Evolutionary conservation across 768 basidiomycete species (phyloP).

Genomic region (Boletus sp.): DNA sequence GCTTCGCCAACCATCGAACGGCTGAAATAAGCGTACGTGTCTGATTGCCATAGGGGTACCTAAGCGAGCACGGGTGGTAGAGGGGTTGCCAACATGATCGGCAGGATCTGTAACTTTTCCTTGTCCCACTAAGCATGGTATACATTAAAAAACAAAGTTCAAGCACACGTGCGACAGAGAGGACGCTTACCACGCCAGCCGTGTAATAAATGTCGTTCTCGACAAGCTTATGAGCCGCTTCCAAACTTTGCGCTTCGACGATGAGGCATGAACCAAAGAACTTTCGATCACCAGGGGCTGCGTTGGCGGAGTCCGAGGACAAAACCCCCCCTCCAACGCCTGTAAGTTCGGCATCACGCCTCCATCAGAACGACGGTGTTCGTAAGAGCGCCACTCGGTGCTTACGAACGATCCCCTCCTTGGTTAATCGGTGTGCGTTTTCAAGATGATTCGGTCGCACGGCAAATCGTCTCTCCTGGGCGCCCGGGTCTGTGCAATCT

Average conservation of each 20-base stretch:
- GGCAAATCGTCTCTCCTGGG: constrained; percentile 48
- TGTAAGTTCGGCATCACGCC: constrained; percentile 21
- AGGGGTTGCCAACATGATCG: constrained; percentile 36
- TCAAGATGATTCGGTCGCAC: constrained; percentile 54
- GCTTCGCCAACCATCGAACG: too few species aligned
- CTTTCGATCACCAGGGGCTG: constrained; percentile 49
- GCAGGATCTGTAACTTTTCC: constrained; percentile 52
- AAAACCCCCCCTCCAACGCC: constrained; percentile 58
- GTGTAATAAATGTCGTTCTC: constrained; percentile 26
- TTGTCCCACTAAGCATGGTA: constrained; percentile 52
- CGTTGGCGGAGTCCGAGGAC: constrained; percentile 51
- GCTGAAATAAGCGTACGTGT: not conserved
- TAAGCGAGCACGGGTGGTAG: constrained; percentile 12
- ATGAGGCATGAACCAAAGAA: constrained; percentile 59
- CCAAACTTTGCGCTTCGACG: constrained; percentile 51
- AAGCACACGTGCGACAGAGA: not conserved
- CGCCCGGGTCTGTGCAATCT: constrained; percentile 57
- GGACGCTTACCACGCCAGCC: constrained; percentile 21
- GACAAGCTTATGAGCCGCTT: constrained; percentile 34
- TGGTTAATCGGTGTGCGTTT: constrained; percentile 35
- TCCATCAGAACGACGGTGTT: constrained; percentile 10
- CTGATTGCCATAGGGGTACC: not conserved
- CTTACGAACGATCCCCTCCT: constrained; percentile 51
- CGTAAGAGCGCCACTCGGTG: constrained; percentile 3
- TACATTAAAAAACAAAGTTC: not conserved